A percentile compares a stretch with the other conserved stretches of the same genome.
Conservation (phyloP, 176 grass and related monocot species). For the Typha latifolia region DNA sequence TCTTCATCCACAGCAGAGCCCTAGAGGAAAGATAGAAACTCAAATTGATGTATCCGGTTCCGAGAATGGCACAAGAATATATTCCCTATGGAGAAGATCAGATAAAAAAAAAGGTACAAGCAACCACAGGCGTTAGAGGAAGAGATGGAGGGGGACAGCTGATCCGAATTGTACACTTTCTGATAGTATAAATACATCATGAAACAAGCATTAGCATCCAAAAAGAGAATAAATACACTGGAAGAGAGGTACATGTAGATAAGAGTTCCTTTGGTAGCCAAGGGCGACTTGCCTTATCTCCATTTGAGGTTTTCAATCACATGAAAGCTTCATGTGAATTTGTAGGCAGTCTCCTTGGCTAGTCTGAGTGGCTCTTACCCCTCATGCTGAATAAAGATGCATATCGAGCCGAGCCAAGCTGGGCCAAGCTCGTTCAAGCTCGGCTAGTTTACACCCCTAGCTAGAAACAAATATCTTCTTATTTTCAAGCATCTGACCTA, state of each 20-base stretch:
- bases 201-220: background rate
- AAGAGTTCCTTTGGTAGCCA: constrained; percentile 10
- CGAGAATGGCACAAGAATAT: background rate
- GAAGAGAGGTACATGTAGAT: constrained; percentile 8
- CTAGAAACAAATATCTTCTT: constrained; percentile 6
- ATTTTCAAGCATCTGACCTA: background rate
- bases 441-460: no score
- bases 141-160: no score
- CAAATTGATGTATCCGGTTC: no score
- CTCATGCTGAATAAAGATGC: no score
- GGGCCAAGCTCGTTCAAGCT: no score
- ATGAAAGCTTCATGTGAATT: background rate
- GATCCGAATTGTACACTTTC: background rate
- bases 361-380: constrained; percentile 7
- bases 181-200: background rate
- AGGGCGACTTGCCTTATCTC: constrained; percentile 5
- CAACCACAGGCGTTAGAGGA: no score
- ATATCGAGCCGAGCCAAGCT: no score
- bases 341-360: constrained; percentile 8
- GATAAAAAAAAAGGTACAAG: background rate
- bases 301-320: background rate
- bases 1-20: no score
- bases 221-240: background rate
- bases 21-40: no score
- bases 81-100: background rate